Percentiles rank a stretch among this genome's conserved stretches.
phyloP scores from a whole-genome alignment of 2,329 filamentous ascomycete genomes.

The Botrytis aclada region DNA sequence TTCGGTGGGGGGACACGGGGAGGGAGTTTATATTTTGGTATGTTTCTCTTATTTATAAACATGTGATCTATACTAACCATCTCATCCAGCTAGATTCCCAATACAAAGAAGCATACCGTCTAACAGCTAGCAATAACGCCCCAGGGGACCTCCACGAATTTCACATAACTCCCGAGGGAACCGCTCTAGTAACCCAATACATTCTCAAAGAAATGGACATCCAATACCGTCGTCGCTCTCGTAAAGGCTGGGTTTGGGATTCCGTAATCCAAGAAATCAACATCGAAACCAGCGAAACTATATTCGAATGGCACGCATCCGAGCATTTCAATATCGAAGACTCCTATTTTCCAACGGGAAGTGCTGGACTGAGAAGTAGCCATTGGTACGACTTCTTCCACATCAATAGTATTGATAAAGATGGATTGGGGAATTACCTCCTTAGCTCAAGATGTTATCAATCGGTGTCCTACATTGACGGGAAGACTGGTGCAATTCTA shows the following conservation, averaged over 20 bases:
- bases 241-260: slow-evolving; percentile 6
- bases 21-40: slow-evolving; percentile 10
- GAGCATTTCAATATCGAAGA: neutral
- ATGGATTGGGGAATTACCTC: slow-evolving; percentile 44
- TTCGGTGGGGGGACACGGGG: neutral
- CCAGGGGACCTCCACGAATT: slow-evolving; percentile 49
- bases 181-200: slow-evolving; percentile 44
- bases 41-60: neutral
- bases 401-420: slow-evolving; percentile 41
- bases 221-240: slow-evolving; percentile 14
- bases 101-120: slow-evolving; percentile 8
- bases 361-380: neutral
- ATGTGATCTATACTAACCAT: neutral
- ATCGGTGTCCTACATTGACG: slow-evolving; percentile 42
- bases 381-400: slow-evolving; percentile 38
- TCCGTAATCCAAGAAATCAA: slow-evolving; percentile 1
- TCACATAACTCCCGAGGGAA: slow-evolving; percentile 42
- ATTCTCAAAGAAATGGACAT: slow-evolving; percentile 41
- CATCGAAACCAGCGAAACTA: neutral
- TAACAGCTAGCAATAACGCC: slow-evolving; percentile 39
- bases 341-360: neutral
- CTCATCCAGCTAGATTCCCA: neutral
- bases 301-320: slow-evolving; percentile 6
- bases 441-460: slow-evolving; percentile 46
- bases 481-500: slow-evolving; percentile 44